Conservation (phyloP, 768 basidiomycete genomes). For the Hortiboletus flavorubellus region DNA sequence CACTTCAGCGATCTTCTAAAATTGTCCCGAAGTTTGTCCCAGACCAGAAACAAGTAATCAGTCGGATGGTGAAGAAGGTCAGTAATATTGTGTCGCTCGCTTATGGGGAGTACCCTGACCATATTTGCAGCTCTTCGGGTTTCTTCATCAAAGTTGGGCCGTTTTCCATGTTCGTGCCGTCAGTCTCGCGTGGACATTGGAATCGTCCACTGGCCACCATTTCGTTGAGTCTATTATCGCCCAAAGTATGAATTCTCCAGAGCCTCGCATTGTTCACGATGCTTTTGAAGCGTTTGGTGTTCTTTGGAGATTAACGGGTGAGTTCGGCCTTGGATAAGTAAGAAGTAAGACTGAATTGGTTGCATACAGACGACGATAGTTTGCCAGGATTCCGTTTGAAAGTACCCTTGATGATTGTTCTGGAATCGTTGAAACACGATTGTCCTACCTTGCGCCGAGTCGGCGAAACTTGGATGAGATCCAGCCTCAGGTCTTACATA, state of each 20-base stretch:
- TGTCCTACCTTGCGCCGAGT: conserved; percentile 72
- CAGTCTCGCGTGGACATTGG: conserved; percentile 77
- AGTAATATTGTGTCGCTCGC: conserved; percentile 4
- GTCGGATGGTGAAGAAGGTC: conserved; percentile 56
- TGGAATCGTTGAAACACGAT: conserved; percentile 77
- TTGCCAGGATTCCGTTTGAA: conserved; percentile 82
- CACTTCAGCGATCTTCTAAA: conserved; percentile 47
- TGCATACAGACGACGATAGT: conserved; percentile 63
- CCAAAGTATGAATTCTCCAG: conserved; percentile 59
- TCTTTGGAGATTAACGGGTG: conserved; percentile 87
- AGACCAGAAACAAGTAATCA: conserved; percentile 52
- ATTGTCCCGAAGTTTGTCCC: conserved; percentile 54
- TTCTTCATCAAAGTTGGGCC: conserved; percentile 62
- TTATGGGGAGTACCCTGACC: background rate
- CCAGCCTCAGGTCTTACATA: conserved; percentile 86
- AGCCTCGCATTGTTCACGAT: conserved; percentile 44
- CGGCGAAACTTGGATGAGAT: conserved; percentile 97
- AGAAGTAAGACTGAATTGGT: conserved; percentile 4
- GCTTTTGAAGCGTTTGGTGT: conserved; percentile 88
- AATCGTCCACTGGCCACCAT: conserved; percentile 48
- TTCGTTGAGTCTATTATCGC: conserved; percentile 81
- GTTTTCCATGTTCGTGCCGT: conserved; percentile 82
- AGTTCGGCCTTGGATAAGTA: conserved; percentile 12
- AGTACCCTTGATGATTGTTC: conserved; percentile 81
- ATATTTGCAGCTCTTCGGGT: conserved; percentile 59